Evolutionary conservation across 345 rosid species (phyloP), one percentile per base, ranked within the genome.

Genomic region (Combretum micranthum): DNA sequence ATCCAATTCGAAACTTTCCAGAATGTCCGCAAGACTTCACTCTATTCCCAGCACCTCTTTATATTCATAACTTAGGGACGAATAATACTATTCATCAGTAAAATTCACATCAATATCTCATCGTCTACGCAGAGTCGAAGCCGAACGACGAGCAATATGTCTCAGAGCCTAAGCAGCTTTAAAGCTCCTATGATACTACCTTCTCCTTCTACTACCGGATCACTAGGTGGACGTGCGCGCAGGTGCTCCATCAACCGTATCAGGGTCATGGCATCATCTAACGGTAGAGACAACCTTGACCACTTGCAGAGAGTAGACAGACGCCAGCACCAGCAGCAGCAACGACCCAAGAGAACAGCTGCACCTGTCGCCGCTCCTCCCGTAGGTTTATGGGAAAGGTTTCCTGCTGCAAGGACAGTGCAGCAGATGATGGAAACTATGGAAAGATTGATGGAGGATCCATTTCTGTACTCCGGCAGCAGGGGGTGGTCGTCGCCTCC

Each of bases 401-500:
- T 75, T 58, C 81, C 90, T 18, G 68, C 83, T 4, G 80, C 77
- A 2, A 82, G 75, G 69, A 80, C 85, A 50, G 90, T 77, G 48
- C 77, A 80, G 59, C 77, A 82, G 60, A 81, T 83, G 83, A 80
- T 81, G 77, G 88, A 84, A 55, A 75, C 90, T 12, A 84, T 82
- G 85, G 91, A 84, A 17, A 73, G 74, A 56, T 47, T 80, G 46
- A 52, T 82, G 70, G 88, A 84, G 44, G 77, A 69, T 21, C 83
- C 84, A 2, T 72, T 72, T 16, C 56, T 51, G 0, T 70, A 77
- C 50, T 55, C 79, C 0, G n/a, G n/a, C n/a, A n/a, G n/a, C n/a
- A 64, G 67, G 22, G 42, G 65, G 6, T 80, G 76, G 80, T 64
- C 77, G 4, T 63, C 72, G 0, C 68, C n/a, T n/a, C n/a, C 69